These are phyloP conservation scores for Eutrema salsugineum DNA, from an alignment of 441 rosid genomes.

Conservation along the genomic window DNA sequence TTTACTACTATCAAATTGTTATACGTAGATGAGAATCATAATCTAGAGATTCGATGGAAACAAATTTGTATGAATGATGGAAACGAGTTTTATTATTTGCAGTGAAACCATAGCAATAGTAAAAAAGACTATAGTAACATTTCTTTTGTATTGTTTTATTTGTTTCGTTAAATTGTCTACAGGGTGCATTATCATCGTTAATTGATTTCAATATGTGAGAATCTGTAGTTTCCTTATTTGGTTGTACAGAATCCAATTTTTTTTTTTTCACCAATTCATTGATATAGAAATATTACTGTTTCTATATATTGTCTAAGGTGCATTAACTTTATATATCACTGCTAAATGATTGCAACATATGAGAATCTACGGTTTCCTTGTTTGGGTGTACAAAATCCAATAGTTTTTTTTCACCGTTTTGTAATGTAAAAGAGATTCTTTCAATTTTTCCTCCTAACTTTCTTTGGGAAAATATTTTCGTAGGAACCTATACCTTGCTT, in stretches of 20 bases:
- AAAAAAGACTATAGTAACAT: too few relatives aligned
- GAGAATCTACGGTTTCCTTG: slow-evolving; percentile 25
- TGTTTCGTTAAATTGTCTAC: too few relatives aligned
- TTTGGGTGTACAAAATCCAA: slow-evolving; percentile 14
- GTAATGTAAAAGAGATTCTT: background rate
- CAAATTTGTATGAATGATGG: too few relatives aligned
- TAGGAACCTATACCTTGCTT: slow-evolving; percentile 20
- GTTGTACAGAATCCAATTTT: too few relatives aligned
- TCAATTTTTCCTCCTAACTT: background rate
- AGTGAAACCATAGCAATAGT: too few relatives aligned
- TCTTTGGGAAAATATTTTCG: background rate
- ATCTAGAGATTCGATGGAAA: background rate
- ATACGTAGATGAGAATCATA: background rate
- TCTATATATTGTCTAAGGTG: background rate
- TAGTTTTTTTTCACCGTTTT: slow-evolving; percentile 1
- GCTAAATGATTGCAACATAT: slow-evolving; percentile 7
- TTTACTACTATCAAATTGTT: background rate
- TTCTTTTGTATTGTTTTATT: too few relatives aligned
- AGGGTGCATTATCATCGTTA: too few relatives aligned
- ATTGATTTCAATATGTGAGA: too few relatives aligned
- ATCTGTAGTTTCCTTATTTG: too few relatives aligned
- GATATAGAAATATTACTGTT: background rate
- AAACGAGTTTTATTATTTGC: too few relatives aligned
- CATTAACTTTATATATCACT: background rate
- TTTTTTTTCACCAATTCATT: too few relatives aligned